phyloP scores from a whole-genome alignment of 1,284 basidiomycete species.

The Pseudozyma sp. region DNA sequence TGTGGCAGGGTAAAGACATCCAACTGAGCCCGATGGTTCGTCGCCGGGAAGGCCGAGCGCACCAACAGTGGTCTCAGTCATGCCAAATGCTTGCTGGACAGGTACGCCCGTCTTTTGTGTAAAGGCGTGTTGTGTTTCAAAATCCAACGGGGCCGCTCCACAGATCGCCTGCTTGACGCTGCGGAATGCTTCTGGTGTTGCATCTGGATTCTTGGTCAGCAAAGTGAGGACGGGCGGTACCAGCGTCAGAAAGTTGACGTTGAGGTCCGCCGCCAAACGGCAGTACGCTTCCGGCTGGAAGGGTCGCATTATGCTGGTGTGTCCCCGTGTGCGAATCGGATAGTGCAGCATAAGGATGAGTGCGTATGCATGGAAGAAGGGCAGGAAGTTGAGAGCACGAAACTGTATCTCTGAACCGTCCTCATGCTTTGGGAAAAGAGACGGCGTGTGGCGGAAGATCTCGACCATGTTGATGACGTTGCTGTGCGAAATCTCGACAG shows the following conservation, averaged over 20 bases:
- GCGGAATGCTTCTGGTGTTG: constrained; percentile 15
- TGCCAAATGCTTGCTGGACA: constrained; percentile 45
- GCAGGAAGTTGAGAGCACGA: constrained; percentile 34
- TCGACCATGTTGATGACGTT: constrained; percentile 49
- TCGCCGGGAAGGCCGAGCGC: constrained; percentile 28
- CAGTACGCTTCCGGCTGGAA: constrained; percentile 40
- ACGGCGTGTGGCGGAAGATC: constrained; percentile 20
- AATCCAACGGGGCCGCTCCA: constrained; percentile 47
- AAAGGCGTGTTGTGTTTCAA: constrained; percentile 27
- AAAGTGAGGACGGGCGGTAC: constrained; percentile 42
- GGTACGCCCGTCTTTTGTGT: constrained; percentile 29
- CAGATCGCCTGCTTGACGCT: constrained; percentile 18
- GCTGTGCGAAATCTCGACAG: constrained; percentile 43
- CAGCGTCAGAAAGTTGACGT: constrained; percentile 20
- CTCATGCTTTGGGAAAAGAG: constrained; percentile 9
- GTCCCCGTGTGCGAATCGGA: constrained; percentile 18
- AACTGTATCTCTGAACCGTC: constrained; percentile 10
- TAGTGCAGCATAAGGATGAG: constrained; percentile 23
- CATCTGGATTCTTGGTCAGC: constrained; percentile 28
- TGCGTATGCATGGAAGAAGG: constrained; percentile 49
- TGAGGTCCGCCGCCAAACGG: constrained; percentile 22
- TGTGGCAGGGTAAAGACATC: constrained; percentile 30
- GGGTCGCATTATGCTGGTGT: constrained; percentile 20
- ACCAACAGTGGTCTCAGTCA: constrained; percentile 53
- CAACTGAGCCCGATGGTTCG: constrained; percentile 24